phyloP scores from a whole-genome alignment of 2,329 filamentous ascomycete genomes.

The Ascocoryne sarcoides region DNA sequence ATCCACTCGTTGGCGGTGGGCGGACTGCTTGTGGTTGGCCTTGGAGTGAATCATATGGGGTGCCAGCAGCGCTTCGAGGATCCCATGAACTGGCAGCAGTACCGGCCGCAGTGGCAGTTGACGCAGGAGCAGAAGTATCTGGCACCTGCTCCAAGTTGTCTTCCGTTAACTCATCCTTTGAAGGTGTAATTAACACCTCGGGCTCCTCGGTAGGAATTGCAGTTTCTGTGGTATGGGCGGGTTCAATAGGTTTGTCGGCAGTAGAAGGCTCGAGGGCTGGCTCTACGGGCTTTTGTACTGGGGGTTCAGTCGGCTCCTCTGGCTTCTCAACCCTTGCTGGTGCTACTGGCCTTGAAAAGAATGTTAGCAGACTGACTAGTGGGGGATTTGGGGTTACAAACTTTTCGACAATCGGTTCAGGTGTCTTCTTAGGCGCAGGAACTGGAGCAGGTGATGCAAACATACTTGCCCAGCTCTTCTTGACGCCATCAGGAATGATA shows the following conservation, averaged over 20 bases:
- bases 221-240: constrained; percentile 12
- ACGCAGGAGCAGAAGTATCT: constrained; percentile 67
- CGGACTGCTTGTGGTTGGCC: constrained; percentile 42
- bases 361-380: constrained; percentile 15
- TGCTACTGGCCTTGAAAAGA: constrained; percentile 21
- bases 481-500: constrained; percentile 32
- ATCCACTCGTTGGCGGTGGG: constrained; percentile 61
- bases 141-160: constrained; percentile 86
- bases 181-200: constrained; percentile 52
- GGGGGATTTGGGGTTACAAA: constrained; percentile 14
- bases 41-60: constrained; percentile 56
- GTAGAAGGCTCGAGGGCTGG: constrained; percentile 28
- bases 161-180: constrained; percentile 79
- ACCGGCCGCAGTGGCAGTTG: constrained; percentile 78
- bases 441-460: constrained; percentile 48
- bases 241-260: constrained; percentile 36
- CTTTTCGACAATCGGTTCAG: constrained; percentile 31
- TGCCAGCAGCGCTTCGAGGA: constrained; percentile 51
- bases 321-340: constrained; percentile 29
- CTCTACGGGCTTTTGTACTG: constrained; percentile 31
- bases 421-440: constrained; percentile 42
- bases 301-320: constrained; percentile 38
- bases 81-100: constrained; percentile 83
- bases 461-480: constrained; percentile 70
- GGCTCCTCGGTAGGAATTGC: constrained; percentile 20